phyloP scores from a whole-genome alignment of 1,139 yeast species.

The Pichia sp. region DNA sequence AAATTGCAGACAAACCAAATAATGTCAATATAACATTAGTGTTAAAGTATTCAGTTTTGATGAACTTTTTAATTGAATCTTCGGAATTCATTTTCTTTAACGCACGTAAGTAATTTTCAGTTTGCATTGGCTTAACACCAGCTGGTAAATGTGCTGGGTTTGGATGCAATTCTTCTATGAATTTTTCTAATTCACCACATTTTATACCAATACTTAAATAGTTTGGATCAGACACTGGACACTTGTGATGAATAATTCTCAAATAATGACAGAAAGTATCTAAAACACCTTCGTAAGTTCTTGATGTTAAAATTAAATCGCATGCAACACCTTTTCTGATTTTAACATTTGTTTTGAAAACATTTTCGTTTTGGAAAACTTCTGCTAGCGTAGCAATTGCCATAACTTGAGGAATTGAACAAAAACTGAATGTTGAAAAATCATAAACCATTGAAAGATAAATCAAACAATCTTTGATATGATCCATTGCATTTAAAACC shows the following conservation, averaged over 20 bases:
- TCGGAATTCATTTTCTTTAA: slow-evolving; percentile 23
- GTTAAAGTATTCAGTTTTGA: slow-evolving; percentile 16
- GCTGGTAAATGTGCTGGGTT: slow-evolving; percentile 36
- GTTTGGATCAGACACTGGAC: slow-evolving; percentile 78
- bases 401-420: slow-evolving; percentile 98
- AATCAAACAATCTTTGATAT: slow-evolving; percentile 68
- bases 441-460: slow-evolving; percentile 76
- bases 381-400: slow-evolving; percentile 89
- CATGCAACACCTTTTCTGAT: slow-evolving; percentile 92
- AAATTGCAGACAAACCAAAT: slow-evolving; percentile 17
- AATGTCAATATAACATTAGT: slow-evolving; percentile 16
- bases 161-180: slow-evolving; percentile 71
- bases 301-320: slow-evolving; percentile 61
- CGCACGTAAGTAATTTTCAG: slow-evolving; percentile 35
- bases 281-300: slow-evolving; percentile 72
- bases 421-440: slow-evolving; percentile 78
- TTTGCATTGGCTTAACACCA: slow-evolving; percentile 37
- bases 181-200: slow-evolving; percentile 84
- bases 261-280: slow-evolving; percentile 67
- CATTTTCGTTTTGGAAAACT: slow-evolving; percentile 73
- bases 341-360: slow-evolving; percentile 69
- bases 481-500: slow-evolving; percentile 71
- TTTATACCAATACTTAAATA: slow-evolving; percentile 76
- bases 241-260: slow-evolving; percentile 69
- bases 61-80: slow-evolving; percentile 9